A percentile compares a stretch with the other conserved stretches of the same genome.
Evolutionary conservation across 2,329 filamentous ascomycete genomes (phyloP).

Genomic region (Beauveria varroae): DNA sequence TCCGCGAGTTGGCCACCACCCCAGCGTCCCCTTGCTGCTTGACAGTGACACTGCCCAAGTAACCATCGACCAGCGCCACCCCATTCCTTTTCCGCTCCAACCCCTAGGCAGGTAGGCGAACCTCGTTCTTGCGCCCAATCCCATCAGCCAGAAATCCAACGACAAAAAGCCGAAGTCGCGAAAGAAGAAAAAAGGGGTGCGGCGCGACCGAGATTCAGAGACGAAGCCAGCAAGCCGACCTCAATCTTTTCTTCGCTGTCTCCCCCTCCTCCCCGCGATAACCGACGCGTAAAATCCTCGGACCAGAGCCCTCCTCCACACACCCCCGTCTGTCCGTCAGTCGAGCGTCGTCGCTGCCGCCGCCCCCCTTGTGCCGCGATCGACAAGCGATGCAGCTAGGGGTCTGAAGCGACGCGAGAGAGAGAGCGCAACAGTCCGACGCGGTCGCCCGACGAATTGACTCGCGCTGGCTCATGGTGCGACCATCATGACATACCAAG

Average conservation of each 20-base stretch:
- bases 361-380: neutral
- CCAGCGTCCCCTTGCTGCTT: neutral
- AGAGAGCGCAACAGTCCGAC: neutral
- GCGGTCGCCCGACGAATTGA: neutral
- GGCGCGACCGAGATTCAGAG: neutral
- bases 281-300: neutral
- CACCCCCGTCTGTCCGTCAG: neutral
- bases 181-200: neutral
- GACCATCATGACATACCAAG: constrained; percentile 28
- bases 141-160: neutral
- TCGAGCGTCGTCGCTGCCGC: neutral
- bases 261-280: neutral
- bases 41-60: neutral
- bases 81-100: neutral
- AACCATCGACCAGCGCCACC: neutral
- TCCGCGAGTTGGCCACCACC: neutral
- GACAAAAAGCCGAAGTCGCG: neutral
- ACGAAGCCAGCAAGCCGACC: neutral
- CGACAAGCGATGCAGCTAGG: constrained; percentile 8
- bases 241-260: neutral
- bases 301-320: no score
- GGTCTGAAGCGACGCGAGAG: neutral
- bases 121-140: neutral
- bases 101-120: neutral
- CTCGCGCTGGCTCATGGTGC: constrained; percentile 13